These are phyloP conservation scores for Hydrangea macrophylla DNA, from an alignment of 148 eudicot genomes.

Conservation along the genomic window DNA sequence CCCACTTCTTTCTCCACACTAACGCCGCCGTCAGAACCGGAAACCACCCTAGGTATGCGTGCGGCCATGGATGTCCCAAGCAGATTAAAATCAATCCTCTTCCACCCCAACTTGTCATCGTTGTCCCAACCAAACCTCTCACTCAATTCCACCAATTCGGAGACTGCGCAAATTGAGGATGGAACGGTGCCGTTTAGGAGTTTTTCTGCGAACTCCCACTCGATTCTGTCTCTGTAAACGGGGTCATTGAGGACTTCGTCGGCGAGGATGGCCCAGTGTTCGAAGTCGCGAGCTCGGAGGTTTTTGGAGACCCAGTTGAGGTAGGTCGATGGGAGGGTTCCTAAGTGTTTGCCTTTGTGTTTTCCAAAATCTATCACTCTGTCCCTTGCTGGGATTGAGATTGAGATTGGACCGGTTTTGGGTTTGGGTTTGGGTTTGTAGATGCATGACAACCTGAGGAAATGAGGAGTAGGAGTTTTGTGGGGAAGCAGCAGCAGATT, in stretches of 20 bases:
- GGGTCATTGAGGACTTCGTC: slow-evolving; percentile 73
- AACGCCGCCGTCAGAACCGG: not conserved
- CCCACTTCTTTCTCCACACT: slow-evolving; percentile 8
- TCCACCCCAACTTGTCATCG: slow-evolving; percentile 67
- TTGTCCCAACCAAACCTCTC: slow-evolving; percentile 85
- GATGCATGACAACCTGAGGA: slow-evolving; percentile 2
- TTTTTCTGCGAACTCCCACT: slow-evolving; percentile 77
- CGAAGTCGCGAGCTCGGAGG: slow-evolving; percentile 53
- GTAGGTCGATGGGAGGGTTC: slow-evolving; percentile 66
- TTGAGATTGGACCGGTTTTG: not conserved
- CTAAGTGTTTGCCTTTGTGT: slow-evolving; percentile 74
- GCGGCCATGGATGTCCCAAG: slow-evolving; percentile 78
- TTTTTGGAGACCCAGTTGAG: slow-evolving; percentile 70
- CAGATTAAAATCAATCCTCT: slow-evolving; percentile 47
- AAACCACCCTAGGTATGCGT: slow-evolving; percentile 69
- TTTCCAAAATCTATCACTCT: slow-evolving; percentile 66
- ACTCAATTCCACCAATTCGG: slow-evolving; percentile 55
- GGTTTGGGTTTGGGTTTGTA: not conserved
- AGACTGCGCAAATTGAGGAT: slow-evolving; percentile 16
- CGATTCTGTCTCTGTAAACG: slow-evolving; percentile 69
- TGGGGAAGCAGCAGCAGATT: too few relatives aligned
- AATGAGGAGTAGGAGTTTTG: not conserved
- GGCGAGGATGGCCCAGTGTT: slow-evolving; percentile 61
- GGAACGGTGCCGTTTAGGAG: slow-evolving; percentile 40
- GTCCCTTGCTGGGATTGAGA: slow-evolving; percentile 51